These are phyloP conservation scores for Dioscorea dumetorum DNA, from an alignment of 106 monocot genomes.

Conservation along the genomic window DNA sequence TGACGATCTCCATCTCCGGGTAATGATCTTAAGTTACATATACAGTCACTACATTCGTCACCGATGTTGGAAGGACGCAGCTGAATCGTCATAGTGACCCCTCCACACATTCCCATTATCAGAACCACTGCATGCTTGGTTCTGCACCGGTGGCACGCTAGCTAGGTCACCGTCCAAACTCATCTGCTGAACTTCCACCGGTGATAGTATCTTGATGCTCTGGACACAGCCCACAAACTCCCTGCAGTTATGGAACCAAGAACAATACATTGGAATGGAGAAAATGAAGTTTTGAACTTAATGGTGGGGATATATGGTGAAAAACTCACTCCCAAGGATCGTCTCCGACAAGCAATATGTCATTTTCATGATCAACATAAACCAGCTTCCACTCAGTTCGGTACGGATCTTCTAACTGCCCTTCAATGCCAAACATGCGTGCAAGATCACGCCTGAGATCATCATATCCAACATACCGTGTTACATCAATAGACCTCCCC, in stretches of 20 bases:
- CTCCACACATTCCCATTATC: slow-evolving; percentile 49
- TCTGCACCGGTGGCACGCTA: slow-evolving; percentile 18
- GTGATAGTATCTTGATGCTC: slow-evolving; percentile 84
- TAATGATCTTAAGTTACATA: too few species aligned
- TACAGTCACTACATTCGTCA: not conserved
- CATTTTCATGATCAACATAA: slow-evolving; percentile 91
- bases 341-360: slow-evolving; percentile 86
- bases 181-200: slow-evolving; percentile 79
- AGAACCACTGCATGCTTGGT: slow-evolving; percentile 56
- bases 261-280: too few species aligned
- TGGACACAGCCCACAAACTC: slow-evolving; percentile 86
- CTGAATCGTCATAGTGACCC: slow-evolving; percentile 26
- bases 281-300: too few species aligned
- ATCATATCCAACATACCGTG: slow-evolving; percentile 65
- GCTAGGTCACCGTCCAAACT: slow-evolving; percentile 69
- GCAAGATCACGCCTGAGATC: slow-evolving; percentile 80
- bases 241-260: slow-evolving; percentile 20
- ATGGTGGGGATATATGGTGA: not conserved
- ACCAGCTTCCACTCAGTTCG: slow-evolving; percentile 90
- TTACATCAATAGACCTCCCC: slow-evolving; percentile 85
- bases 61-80: slow-evolving; percentile 19
- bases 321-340: slow-evolving; percentile 96
- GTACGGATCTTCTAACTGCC: slow-evolving; percentile 76
- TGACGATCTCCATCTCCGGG: too few species aligned
- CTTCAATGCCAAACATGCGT: slow-evolving; percentile 85